Base-by-base conservation (phyloP, 306 rosid species). In the Inga oerstediana region DNA sequence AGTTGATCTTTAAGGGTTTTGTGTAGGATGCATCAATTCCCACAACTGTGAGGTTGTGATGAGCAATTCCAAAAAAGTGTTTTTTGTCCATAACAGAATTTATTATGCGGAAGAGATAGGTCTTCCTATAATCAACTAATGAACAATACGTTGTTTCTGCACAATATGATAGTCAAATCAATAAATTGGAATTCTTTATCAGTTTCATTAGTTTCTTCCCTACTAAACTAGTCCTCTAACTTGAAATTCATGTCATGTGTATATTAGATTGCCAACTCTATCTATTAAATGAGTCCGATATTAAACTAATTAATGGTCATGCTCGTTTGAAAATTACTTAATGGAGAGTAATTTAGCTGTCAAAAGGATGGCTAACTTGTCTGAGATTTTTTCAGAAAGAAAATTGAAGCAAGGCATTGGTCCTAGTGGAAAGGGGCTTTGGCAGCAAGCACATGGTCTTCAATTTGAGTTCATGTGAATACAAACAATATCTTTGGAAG, bases 1-100 rank as follows among this genome's bases (percentile, higher is more conserved):
- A 89, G 7, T 19, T 6, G 10, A 84, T 74, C 16, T 35, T 85
- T 3, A 87, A 22, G 1, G 92, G 88, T 70, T 85, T 87, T 19
- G 82, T 68, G 83, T 89, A 89, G 48, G 84, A 46, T 0, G 81
- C 92, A 45, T 86, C 92, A 24, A 35, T 83, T 12, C 65, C 80
- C 2, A 89, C 90, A 0, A 89, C 73, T 5, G 87, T 84, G 39
- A 89, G 45, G 52, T 37, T 82, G 75, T 89, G 92, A 6, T 80
- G 52, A 5, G 92, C 92, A 2, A 89, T 71, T 39, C 82, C 84
- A 0, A 89, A 89, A 77, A 84, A 82, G 15, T 39, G 77, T 77
- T 84, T 85, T 72, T 84, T 86, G n/a, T 89, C 87, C 90, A 89
- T 87, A 2, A 80, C 77, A 0, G 88, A 71, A 22, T 80, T 89